Evolutionary conservation across 2,329 filamentous ascomycete genomes (phyloP).

Genomic region (Claviceps sorghi): DNA sequence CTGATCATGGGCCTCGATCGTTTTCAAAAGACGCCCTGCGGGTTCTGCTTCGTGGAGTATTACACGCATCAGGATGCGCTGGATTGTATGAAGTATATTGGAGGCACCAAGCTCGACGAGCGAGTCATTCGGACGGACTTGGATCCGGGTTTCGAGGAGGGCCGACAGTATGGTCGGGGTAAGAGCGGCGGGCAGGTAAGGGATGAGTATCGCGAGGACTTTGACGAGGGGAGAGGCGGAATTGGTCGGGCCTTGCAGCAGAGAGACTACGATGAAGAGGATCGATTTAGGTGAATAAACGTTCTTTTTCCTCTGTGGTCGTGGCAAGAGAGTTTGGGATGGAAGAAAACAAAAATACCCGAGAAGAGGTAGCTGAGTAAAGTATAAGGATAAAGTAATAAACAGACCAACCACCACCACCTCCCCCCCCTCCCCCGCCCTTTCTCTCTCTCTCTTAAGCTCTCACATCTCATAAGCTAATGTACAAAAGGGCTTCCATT

Average conservation of each 20-base stretch:
- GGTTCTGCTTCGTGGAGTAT: slow-evolving; percentile 99
- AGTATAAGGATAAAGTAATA: background rate
- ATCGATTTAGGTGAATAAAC: slow-evolving; percentile 9
- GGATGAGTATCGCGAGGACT: slow-evolving; percentile 96
- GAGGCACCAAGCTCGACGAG: slow-evolving; percentile 95
- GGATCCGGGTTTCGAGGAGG: slow-evolving; percentile 91
- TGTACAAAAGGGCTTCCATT: background rate
- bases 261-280: slow-evolving; percentile 18
- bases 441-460: too few species aligned
- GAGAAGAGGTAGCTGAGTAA: background rate
- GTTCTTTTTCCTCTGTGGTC: background rate
- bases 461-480: background rate
- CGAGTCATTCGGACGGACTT: slow-evolving; percentile 89
- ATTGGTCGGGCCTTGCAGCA: slow-evolving; percentile 61
- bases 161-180: slow-evolving; percentile 85
- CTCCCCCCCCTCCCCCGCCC: too few species aligned
- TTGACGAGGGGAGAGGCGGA: slow-evolving; percentile 84
- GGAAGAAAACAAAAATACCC: background rate
- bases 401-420: too few species aligned
- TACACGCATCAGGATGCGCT: slow-evolving; percentile 95
- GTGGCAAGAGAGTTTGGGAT: background rate
- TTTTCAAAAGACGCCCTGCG: slow-evolving; percentile 94
- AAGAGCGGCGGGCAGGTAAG: slow-evolving; percentile 94
- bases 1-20: slow-evolving; percentile 95
- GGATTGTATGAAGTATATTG: slow-evolving; percentile 97